Evolutionary conservation across 2,329 filamentous ascomycete species (phyloP).

Genomic region (Amesomyces nigricolor): DNA sequence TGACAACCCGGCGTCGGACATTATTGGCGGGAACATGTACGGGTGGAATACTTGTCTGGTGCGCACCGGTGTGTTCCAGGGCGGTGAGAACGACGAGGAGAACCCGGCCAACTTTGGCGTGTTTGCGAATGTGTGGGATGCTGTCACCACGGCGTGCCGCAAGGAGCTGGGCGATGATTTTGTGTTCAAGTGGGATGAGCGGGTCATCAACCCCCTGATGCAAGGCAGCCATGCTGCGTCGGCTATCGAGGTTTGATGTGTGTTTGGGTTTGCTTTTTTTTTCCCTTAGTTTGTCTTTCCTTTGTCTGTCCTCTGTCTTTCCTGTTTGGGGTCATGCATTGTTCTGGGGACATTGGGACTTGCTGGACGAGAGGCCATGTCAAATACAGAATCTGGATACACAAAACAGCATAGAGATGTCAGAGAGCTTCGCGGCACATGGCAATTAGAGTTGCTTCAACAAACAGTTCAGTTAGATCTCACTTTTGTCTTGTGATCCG

Average conservation of each 20-base stretch:
- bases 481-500: too few species aligned
- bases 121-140: slow-evolving; percentile 67
- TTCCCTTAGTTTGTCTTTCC: slow-evolving; percentile 1
- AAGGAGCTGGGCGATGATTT: slow-evolving; percentile 71
- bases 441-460: not conserved
- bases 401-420: not conserved
- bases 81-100: slow-evolving; percentile 67
- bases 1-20: slow-evolving; percentile 69
- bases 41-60: slow-evolving; percentile 78
- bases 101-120: slow-evolving; percentile 75
- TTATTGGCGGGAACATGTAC: slow-evolving; percentile 73
- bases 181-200: slow-evolving; percentile 65
- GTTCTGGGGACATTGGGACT: not conserved
- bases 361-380: not conserved
- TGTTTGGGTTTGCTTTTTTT: not conserved
- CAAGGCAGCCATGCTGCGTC: slow-evolving; percentile 16
- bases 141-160: slow-evolving; percentile 59
- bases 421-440: slow-evolving; percentile 1
- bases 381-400: too few species aligned
- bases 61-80: slow-evolving; percentile 72
- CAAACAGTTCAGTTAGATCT: too few species aligned
- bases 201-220: slow-evolving; percentile 53
- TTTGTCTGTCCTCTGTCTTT: not conserved
- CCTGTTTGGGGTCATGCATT: not conserved
- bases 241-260: slow-evolving; percentile 19